Evolutionary conservation across 352 stramenopile genomes (phyloP), one percentile per base, ranked within the genome.

Genomic region (Pythium monospermum): DNA sequence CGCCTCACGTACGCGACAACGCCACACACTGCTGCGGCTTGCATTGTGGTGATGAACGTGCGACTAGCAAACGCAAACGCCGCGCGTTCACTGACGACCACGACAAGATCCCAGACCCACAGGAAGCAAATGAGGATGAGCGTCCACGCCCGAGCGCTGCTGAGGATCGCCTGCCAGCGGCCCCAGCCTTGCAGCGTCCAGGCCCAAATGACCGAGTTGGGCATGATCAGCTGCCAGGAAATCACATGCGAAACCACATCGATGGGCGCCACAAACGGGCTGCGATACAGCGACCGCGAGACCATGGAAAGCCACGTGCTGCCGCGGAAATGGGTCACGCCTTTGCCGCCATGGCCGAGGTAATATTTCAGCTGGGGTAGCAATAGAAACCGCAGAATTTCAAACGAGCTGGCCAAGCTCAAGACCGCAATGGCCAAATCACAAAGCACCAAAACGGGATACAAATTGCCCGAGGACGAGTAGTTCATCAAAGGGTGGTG

Each of bases 141-240:
- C 6, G 15, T 31, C 13, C 36, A 44, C 3, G 22, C 30, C 12
- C 37, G 37, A 8, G 47, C 7, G n/a, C 35, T 48, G 10, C 36
- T 40, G 10, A 55, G 37, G 2, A 55, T 23, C 12, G 36, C 36
- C 11, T 47, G 48, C n/a, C 28, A 22, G 26, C 37, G 48, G 6
- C 48, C 48, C 11, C 21, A 35, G 30, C 30, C 30, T 8, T 35
- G 7, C 30, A 35, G 8, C 7, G 49, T 56, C 52, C 52, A 59
- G 12, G 42, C 21, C 42, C 41, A 59, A 33, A 59, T 42, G 25
- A 59, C 19, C 3, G 52, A 45, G n/a, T 53, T 59, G 33, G 52
- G 42, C 41, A 59, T 47, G 21, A 59, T 48, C 1, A 59, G 26
- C 37, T 53, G 42, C 52, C 52, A 59, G 16, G 52, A 52, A 4